Evolutionary conservation across 331 rosid genomes (phyloP), one percentile per base, ranked within the genome.

Genomic region (Malus hybrid): DNA sequence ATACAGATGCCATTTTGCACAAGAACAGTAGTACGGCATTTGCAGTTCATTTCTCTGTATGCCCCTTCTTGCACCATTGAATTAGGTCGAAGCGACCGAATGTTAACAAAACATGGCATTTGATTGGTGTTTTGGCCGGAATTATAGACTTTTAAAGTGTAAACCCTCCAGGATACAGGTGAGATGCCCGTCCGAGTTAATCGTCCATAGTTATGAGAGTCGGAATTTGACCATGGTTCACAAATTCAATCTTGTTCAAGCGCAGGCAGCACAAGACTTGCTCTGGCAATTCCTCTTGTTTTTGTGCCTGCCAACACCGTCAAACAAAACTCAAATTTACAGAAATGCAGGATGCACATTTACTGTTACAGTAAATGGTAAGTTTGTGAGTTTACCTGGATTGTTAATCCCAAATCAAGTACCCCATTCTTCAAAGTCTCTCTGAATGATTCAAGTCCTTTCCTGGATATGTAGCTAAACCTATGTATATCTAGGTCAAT

Each of bases 201-300:
- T 78, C 90, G 28, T 78, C 85, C 65, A 69, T 44, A 8, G 86
- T 77, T 33, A 91, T 79, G 50, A 93, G 79, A 68, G 96, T 88
- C n/a, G 99, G 96, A 75, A 94, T 87, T 81, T 92, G 96, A 6
- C 97, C 96, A 27, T 75, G 86, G 85, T 94, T 90, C 31, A 87
- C 90, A 46, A 94, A 88, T 70, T 92, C 96, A 65, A 92, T 76
- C 87, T 88, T 90, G 31, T 94, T 90, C 91, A 94, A 77, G 5
- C 95, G 66, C 80, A 90, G 69, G 67, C 97, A 92, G 77, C 99
- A 92, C 73, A 94, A 60, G 19, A 89, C 93, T 81, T 92, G 78
- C 73, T 94, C 99, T 0, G 99, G 99, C 76, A 94, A 77, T 81
- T 94, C 97, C 82, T 94, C 96, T 76, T 78, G 84, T 60, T 94